Evolutionary conservation across 2,329 filamentous ascomycete genomes (phyloP).

Genomic region (Trichoderma sp.): DNA sequence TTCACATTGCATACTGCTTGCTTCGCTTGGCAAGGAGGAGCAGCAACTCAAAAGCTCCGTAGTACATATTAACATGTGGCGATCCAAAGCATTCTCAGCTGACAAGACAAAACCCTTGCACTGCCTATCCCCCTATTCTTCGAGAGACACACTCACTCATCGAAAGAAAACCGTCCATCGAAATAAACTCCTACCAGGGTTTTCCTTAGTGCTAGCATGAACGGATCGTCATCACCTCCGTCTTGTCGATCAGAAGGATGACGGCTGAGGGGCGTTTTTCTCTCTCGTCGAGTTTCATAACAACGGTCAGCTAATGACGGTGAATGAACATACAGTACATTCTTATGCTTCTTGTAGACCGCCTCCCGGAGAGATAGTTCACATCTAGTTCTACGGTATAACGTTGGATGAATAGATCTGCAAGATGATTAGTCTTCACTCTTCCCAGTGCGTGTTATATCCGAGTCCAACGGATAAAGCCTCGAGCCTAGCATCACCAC

Average conservation of each 20-base stretch:
- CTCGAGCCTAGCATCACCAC: not conserved
- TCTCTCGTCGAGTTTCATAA: not conserved
- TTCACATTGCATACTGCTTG: not conserved
- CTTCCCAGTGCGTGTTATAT: not conserved
- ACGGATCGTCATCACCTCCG: not conserved
- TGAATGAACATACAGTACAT: not conserved
- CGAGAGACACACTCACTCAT: not conserved
- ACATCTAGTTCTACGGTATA: too few relatives aligned
- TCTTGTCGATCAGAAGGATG: constrained; percentile 4
- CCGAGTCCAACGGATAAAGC: not conserved
- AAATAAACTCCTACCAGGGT: too few relatives aligned
- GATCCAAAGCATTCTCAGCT: not conserved
- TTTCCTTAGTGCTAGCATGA: not conserved
- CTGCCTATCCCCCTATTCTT: too few relatives aligned
- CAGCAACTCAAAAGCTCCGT: too few relatives aligned
- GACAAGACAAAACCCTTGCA: not conserved
- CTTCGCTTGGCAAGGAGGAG: too few relatives aligned
- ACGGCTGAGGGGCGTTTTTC: not conserved
- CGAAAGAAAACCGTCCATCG: too few relatives aligned
- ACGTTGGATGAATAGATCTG: not conserved
- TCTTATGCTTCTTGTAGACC: not conserved
- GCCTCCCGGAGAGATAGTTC: not conserved
- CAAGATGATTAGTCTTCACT: not conserved
- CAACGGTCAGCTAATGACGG: not conserved
- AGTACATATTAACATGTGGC: not conserved